phyloP scores from a whole-genome alignment of 768 basidiomycete genomes.

The Sutorius australiensis region DNA sequence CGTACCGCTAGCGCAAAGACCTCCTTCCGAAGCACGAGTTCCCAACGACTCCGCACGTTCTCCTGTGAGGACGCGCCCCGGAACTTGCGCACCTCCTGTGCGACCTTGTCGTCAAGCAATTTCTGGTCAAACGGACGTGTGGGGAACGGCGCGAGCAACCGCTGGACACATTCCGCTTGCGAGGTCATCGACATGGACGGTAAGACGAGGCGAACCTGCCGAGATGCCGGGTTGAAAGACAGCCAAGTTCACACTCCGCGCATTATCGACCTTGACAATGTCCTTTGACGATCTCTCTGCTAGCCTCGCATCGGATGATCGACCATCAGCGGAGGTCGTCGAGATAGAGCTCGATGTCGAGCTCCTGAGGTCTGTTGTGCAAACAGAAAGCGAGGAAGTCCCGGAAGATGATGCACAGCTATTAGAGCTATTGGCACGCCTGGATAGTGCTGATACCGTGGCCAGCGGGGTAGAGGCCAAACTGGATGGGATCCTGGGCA shows the following conservation, averaged over 20 bases:
- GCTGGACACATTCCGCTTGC: constrained; percentile 47
- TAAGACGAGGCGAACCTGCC: constrained; percentile 7
- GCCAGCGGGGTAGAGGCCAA: constrained; percentile 60
- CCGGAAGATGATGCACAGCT: constrained; percentile 33
- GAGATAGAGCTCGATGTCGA: constrained; percentile 38
- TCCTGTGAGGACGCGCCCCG: constrained; percentile 47
- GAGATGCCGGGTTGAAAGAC: constrained; percentile 22
- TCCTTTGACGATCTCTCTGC: constrained; percentile 25
- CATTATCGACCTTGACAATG: constrained; percentile 22
- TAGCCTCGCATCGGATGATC: constrained; percentile 8
- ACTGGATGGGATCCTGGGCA: constrained; percentile 57
- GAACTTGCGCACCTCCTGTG: constrained; percentile 41
- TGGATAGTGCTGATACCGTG: constrained; percentile 56
- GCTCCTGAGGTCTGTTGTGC: constrained; percentile 30
- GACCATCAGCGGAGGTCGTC: background rate
- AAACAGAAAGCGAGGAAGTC: constrained; percentile 18
- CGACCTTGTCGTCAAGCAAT: constrained; percentile 48
- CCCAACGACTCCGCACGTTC: constrained; percentile 70
- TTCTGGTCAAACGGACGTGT: constrained; percentile 46
- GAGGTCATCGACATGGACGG: constrained; percentile 39
- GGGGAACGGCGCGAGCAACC: constrained; percentile 51
- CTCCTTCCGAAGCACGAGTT: constrained; percentile 65
- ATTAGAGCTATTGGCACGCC: constrained; percentile 47
- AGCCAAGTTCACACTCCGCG: constrained; percentile 15
- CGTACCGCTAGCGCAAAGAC: constrained; percentile 69